A percentile compares a stretch with the other conserved stretches of the same genome.
These are phyloP conservation scores for Simmondsia chinensis DNA, from an alignment of 148 eudicot genomes.

Conservation along the genomic window DNA sequence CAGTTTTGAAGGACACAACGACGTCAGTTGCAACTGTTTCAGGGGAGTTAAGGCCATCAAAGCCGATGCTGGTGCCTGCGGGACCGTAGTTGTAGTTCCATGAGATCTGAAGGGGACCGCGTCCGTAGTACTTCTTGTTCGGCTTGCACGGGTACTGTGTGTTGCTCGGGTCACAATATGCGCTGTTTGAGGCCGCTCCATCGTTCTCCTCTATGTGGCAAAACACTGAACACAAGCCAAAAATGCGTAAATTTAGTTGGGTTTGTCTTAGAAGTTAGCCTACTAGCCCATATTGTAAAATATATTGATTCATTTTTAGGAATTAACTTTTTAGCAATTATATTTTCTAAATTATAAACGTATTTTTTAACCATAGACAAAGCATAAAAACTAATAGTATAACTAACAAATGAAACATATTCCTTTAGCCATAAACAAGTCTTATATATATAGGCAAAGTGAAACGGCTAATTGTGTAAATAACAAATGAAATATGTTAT, in stretches of 20 bases:
- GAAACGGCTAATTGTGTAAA: too few species aligned
- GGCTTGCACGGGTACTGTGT: conserved; percentile 33
- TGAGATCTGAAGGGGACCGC: conserved; percentile 58
- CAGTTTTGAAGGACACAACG: conserved; percentile 35
- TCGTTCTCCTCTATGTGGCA: conserved; percentile 43
- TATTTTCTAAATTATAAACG: too few species aligned
- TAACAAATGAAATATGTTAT: too few species aligned
- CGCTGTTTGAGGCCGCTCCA: conserved; percentile 10
- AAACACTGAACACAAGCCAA: conserved; percentile 20
- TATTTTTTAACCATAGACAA: too few species aligned
- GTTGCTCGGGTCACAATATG: conserved; percentile 18
- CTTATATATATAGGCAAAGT: too few species aligned
- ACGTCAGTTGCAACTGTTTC: conserved; percentile 36
- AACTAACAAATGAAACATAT: too few species aligned
- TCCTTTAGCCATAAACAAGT: too few species aligned
- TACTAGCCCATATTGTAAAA: too few species aligned
- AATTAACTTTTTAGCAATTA: too few species aligned
- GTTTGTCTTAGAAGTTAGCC: too few species aligned
- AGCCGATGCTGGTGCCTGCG: conserved; percentile 22
- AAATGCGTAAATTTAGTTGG: too few species aligned
- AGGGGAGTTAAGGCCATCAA: conserved; percentile 40
- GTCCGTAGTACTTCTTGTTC: conserved; percentile 37
- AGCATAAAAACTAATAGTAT: too few species aligned
- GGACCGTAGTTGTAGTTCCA: conserved; percentile 55
- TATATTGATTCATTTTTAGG: not conserved